These are phyloP conservation scores for Mollisiaceae sp. DNA, from an alignment of 2,329 filamentous ascomycete species.

Conservation along the genomic window DNA sequence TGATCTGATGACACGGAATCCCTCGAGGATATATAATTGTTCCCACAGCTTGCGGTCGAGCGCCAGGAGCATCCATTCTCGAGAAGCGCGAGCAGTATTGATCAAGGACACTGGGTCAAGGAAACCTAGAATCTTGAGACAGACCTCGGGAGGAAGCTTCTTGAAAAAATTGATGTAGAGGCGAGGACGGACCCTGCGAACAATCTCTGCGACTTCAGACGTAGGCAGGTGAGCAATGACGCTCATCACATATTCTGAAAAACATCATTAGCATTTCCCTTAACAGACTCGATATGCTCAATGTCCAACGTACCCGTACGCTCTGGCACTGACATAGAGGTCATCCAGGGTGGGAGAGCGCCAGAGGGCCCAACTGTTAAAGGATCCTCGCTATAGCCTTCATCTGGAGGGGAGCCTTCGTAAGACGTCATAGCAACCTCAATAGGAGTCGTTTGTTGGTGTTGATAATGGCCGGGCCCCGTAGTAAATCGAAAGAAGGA, in stretches of 20 bases:
- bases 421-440: conserved; percentile 32
- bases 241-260: conserved; percentile 77
- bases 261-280: conserved; percentile 24
- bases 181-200: conserved; percentile 78
- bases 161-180: conserved; percentile 92
- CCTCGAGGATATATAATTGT: conserved; percentile 79
- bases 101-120: conserved; percentile 83
- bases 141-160: conserved; percentile 87
- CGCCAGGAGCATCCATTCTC: conserved; percentile 80
- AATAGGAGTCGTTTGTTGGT: conserved; percentile 2
- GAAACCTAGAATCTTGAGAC: conserved; percentile 85
- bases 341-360: conserved; percentile 34
- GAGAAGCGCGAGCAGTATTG: conserved; percentile 77
- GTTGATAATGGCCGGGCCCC: not conserved
- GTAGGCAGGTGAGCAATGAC: conserved; percentile 81
- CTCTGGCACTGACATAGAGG: conserved; percentile 35
- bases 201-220: conserved; percentile 78
- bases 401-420: conserved; percentile 40
- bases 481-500: not conserved
- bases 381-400: conserved; percentile 45
- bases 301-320: conserved; percentile 36
- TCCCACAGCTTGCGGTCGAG: conserved; percentile 89
- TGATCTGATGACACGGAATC: conserved; percentile 74
- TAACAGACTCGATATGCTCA: not conserved
- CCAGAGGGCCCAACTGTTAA: conserved; percentile 33